Evolutionary conservation across 176 grass and related monocot species (phyloP), one percentile per base, ranked within the genome.

Genomic region (Sorghum bicolor): DNA sequence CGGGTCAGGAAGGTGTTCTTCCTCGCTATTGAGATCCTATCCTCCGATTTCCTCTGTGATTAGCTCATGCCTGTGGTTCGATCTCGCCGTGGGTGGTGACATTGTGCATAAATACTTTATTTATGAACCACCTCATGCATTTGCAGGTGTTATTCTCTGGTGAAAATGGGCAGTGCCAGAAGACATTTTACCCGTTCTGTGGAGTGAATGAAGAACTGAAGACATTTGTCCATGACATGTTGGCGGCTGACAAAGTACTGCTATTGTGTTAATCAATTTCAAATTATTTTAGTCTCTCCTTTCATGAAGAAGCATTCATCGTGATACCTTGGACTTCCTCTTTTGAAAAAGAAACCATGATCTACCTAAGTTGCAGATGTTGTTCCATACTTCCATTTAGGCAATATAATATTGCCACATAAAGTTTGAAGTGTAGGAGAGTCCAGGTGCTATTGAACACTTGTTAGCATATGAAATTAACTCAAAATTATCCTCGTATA

Each of bases 161-260:
- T 28, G 91, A 93, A 75, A 85, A 82, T 69, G 96, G 91, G 31
- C 72, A 92, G 70, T 95, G 82, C 77, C 86, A 89, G 66, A 98
- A 68, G 33, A 92, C 91, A 8, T 98, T 98, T 80, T 88, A 95
- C 79, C 89, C 93, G 37, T 98, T 98, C 76, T 86, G 84, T 75
- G 93, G 96, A n/a, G 96, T 98, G 71, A 92, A 94, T 43, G 93
- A 95, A 87, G 93, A 98, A 82, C 55, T 98, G 57, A 98, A 94
- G 85, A 71, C 87, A 37, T 98, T 98, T 90, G 77, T 92, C 83
- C 83, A 85, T n/a, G 96, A 98, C 82, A 95, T 98, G 34, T 68
- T 68, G 63, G 85, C 83, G 32, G 76, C 89, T 87, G 86, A 38
- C 74, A 90, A 88, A 58, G 89, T 94, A 88, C 5, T 91, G 76